Conservation (phyloP, 768 basidiomycete species). For the Lentinus tigrinus region DNA sequence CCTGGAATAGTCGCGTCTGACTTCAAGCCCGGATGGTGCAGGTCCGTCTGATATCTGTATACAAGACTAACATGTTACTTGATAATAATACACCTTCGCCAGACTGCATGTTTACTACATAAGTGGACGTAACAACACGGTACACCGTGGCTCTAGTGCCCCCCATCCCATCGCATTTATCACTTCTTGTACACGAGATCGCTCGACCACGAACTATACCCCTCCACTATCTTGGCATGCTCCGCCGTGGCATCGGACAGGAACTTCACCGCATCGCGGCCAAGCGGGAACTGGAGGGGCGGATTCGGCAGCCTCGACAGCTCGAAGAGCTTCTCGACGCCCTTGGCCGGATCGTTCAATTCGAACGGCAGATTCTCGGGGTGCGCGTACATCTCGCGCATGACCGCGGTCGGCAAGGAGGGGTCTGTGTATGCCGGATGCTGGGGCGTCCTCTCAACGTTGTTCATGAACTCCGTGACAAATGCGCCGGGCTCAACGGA, state of each 20-base stretch:
- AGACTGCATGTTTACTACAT: no score
- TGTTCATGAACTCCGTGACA: neutral
- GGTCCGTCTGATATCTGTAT: no score
- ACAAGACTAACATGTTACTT: no score
- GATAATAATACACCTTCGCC: no score
- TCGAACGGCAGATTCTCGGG: neutral
- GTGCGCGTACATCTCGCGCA: neutral
- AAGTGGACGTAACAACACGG: no score
- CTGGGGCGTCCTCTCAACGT: neutral
- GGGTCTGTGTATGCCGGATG: conserved; percentile 19
- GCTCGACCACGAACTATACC: conserved; percentile 18
- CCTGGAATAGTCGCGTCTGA: no score
- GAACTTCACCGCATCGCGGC: conserved; percentile 10
- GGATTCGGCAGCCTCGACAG: conserved; percentile 14
- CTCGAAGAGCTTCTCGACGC: conserved; percentile 20
- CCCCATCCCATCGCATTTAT: neutral
- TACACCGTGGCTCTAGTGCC: neutral
- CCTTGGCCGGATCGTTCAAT: conserved; percentile 18
- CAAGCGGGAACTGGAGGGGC: conserved; percentile 21
- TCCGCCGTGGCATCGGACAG: neutral
- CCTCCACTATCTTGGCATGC: conserved; percentile 12
- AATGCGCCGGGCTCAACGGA: conserved; percentile 23
- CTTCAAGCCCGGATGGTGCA: no score
- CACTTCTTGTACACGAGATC: neutral
- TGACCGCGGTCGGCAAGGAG: neutral